These are phyloP conservation scores for Thermochaetoides thermophila DNA, from an alignment of 495 filamentous ascomycete species.

Conservation along the genomic window DNA sequence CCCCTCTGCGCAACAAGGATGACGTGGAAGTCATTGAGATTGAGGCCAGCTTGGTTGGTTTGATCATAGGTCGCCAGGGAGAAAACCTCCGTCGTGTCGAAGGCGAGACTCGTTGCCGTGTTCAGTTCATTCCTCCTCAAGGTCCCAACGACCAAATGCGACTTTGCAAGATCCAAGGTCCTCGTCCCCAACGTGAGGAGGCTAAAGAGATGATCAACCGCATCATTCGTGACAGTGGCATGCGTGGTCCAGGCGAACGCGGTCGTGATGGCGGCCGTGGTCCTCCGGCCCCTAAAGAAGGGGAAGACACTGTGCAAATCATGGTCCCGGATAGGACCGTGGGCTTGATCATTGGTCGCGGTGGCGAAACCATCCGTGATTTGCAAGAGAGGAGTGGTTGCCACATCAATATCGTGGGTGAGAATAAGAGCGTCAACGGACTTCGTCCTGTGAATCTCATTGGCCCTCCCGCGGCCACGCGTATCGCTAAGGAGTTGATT, in stretches of 20 bases:
- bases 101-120: slow-evolving; percentile 53
- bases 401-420: slow-evolving; percentile 78
- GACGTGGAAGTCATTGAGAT: slow-evolving; percentile 61
- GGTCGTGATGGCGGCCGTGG: slow-evolving; percentile 10
- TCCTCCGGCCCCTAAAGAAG: slow-evolving; percentile 45
- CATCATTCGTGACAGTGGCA: slow-evolving; percentile 71
- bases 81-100: slow-evolving; percentile 72
- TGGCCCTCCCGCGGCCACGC: slow-evolving; percentile 49
- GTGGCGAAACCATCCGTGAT: slow-evolving; percentile 79
- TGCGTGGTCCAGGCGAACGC: slow-evolving; percentile 31
- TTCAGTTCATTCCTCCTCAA: slow-evolving; percentile 67
- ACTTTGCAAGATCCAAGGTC: slow-evolving; percentile 64
- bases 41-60: slow-evolving; percentile 60
- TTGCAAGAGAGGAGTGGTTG: slow-evolving; percentile 73
- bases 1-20: slow-evolving; percentile 36
- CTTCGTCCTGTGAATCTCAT: slow-evolving; percentile 75
- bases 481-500: slow-evolving; percentile 60
- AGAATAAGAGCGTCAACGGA: slow-evolving; percentile 73
- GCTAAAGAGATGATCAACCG: slow-evolving; percentile 62
- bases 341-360: slow-evolving; percentile 70
- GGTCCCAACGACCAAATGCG: slow-evolving; percentile 50
- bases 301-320: slow-evolving; percentile 64
- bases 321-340: slow-evolving; percentile 85
- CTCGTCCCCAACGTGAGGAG: slow-evolving; percentile 45
- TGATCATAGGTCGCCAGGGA: slow-evolving; percentile 73